These are phyloP conservation scores for Apophysomyces sp. DNA, from an alignment of 371 early-diverging fungal species.

Conservation along the genomic window DNA sequence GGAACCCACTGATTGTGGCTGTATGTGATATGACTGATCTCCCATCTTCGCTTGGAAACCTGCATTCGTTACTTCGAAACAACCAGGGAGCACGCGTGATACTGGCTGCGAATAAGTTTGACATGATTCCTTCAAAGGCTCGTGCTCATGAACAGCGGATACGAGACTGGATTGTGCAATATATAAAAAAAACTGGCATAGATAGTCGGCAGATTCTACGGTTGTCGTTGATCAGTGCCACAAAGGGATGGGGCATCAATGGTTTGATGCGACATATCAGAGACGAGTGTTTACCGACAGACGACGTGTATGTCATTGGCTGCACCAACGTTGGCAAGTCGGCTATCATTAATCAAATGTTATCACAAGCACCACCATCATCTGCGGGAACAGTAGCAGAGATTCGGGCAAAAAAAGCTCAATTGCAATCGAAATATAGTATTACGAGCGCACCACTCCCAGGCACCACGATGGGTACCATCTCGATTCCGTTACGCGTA, in stretches of 20 bases:
- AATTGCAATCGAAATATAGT: conserved; percentile 42
- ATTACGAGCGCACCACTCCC: conserved; percentile 64
- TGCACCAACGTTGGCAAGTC: conserved; percentile 77
- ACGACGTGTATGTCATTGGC: conserved; percentile 71
- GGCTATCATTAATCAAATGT: conserved; percentile 61
- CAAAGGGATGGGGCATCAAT: conserved; percentile 58
- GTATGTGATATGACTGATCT: conserved; percentile 69
- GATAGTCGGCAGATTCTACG: conserved; percentile 36
- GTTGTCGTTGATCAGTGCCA: conserved; percentile 62
- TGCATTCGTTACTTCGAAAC: conserved; percentile 43
- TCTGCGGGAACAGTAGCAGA: conserved; percentile 8
- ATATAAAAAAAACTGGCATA: conserved; percentile 43
- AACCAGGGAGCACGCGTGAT: conserved; percentile 50
- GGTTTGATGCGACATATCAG: conserved; percentile 49
- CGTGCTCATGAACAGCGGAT: conserved; percentile 54
- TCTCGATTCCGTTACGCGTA: conserved; percentile 57
- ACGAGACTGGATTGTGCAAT: conserved; percentile 54
- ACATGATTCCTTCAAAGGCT: conserved; percentile 54
- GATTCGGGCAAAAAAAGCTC: conserved; percentile 21
- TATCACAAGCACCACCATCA: conserved; percentile 35
- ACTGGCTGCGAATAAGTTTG: conserved; percentile 68
- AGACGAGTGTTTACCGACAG: conserved; percentile 45
- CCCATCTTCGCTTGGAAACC: conserved; percentile 54
- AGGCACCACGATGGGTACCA: conserved; percentile 71
- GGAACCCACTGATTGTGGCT: conserved; percentile 51